Evolutionary conservation across 1,284 basidiomycete species (phyloP).

Genomic region (Takashimella tepidaria): DNA sequence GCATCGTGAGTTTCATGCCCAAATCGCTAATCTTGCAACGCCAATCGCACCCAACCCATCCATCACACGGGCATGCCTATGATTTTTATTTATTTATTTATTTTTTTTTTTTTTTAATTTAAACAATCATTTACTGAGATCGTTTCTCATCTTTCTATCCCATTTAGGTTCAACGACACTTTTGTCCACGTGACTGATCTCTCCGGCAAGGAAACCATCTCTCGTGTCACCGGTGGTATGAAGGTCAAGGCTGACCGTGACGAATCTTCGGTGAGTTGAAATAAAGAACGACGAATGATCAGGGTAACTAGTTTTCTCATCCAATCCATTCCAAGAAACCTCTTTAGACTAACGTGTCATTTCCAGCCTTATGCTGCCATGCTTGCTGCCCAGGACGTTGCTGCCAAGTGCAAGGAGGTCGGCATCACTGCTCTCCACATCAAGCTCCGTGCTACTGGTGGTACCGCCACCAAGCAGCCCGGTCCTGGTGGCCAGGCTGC

Average conservation of each 20-base stretch:
- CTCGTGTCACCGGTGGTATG: conserved; percentile 99
- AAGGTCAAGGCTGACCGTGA: conserved; percentile 99
- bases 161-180: conserved; percentile 84
- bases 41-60: no score
- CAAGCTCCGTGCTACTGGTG: conserved; percentile 97
- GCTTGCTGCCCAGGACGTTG: conserved; percentile 98
- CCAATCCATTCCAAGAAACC: no score
- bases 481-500: conserved; percentile 98
- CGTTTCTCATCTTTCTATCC: no score
- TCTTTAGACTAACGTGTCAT: no score
- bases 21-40: no score
- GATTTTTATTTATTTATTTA: no score
- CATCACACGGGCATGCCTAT: no score
- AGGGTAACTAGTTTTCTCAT: no score
- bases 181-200: conserved; percentile 99
- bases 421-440: conserved; percentile 84
- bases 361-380: conserved; percentile 84
- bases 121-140: no score
- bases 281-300: conserved; percentile 45
- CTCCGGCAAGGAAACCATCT: conserved; percentile 97
- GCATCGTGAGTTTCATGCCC: conserved; percentile 58
- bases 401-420: conserved; percentile 93
- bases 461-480: conserved; percentile 97
- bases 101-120: no score
- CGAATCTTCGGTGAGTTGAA: conserved; percentile 81